These are phyloP conservation scores for Solanum hybrid DNA, from an alignment of 305 asterid genomes.

Conservation along the genomic window DNA sequence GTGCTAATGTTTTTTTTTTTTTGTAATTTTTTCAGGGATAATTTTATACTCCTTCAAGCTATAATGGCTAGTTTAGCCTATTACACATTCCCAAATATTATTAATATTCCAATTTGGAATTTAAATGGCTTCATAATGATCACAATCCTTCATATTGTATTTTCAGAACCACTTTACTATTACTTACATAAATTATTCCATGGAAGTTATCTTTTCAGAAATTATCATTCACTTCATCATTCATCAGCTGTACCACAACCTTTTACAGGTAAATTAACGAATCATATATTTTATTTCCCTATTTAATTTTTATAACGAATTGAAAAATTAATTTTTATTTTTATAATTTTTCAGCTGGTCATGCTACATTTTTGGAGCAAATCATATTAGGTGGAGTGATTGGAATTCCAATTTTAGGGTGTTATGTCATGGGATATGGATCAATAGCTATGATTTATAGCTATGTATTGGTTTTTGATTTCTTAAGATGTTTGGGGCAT, in stretches of 20 bases:
- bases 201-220: slow-evolving; percentile 41
- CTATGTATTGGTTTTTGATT: slow-evolving; percentile 58
- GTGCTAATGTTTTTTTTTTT: background rate
- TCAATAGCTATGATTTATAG: slow-evolving; percentile 55
- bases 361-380: slow-evolving; percentile 64
- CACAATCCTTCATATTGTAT: slow-evolving; percentile 37
- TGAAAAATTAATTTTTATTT: background rate
- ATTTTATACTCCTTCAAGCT: slow-evolving; percentile 69
- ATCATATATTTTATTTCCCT: too few relatives aligned
- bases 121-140: slow-evolving; percentile 41
- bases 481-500: slow-evolving; percentile 73
- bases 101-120: slow-evolving; percentile 46
- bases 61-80: slow-evolving; percentile 34
- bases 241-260: slow-evolving; percentile 74
- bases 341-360: slow-evolving; percentile 56
- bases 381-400: slow-evolving; percentile 43
- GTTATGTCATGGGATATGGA: slow-evolving; percentile 51
- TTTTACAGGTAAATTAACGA: slow-evolving; percentile 42
- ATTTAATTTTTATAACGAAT: background rate
- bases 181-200: slow-evolving; percentile 59
- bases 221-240: slow-evolving; percentile 74
- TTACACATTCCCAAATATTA: slow-evolving; percentile 27
- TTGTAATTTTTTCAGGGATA: slow-evolving; percentile 47
- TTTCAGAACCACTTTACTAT: slow-evolving; percentile 83
- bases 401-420: slow-evolving; percentile 60